Base-by-base conservation (phyloP, 805 yeast species). In the Aciculoconidium aculeatum region DNA sequence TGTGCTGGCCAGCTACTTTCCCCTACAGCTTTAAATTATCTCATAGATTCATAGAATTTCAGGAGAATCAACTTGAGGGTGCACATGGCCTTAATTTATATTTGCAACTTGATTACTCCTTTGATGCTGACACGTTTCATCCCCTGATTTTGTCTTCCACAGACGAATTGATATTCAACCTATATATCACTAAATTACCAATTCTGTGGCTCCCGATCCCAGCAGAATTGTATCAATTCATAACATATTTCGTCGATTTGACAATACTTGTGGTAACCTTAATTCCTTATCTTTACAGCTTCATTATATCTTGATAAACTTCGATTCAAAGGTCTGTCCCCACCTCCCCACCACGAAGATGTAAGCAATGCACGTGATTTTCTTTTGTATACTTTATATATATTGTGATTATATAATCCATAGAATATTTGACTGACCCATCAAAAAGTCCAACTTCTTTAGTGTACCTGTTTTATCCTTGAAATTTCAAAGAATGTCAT, bases 1-100 rank as follows among this genome's bases (percentile, higher is more conserved):
- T 58, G 9, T 59, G 65, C 27, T 59, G 65, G 65, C 63, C 65
- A 3, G 60, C 65, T 1, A 55, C 49, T 0, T 24, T 17, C 15
- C 61, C 65, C 3, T 49, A 39, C 24, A 41, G 40, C 11, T 53
- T 59, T 21, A 25, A 23, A 4, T 15, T 59, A 2, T 12, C 33
- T 7, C 61, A 57, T 30, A 21, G 29, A 17, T 59, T 52, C 31
- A 9, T 49, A 3, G 35, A 46, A 20, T 23, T 42, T 3, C 28
- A 35, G 4, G 42, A 44, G 7, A 11, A 34, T 9, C 25, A 27
- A 1, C 16, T 12, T n/a, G 28, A 12, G 11, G 22, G 15, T 2
- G 26, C 20, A 5, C 15, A 23, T 8, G 15, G 21, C 7, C 22
- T 40, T n/a, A 31, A 30, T 16, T 22, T 37, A 14, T 58, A 53